phyloP scores from a whole-genome alignment of 352 stramenopile species.

The Albugo laibachii region DNA sequence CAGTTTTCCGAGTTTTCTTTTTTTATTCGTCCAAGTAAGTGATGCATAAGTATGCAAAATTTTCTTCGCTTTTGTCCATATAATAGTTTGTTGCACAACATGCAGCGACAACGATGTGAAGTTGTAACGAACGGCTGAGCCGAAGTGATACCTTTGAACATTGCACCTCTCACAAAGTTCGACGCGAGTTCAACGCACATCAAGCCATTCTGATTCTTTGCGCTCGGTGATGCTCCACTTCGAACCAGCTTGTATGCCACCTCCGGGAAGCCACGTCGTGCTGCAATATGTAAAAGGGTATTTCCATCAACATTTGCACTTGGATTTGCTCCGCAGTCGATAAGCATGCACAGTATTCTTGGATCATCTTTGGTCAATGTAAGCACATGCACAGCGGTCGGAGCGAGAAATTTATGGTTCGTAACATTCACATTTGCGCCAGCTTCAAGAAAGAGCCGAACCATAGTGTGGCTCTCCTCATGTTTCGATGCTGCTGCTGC shows the following conservation, averaged over 20 bases:
- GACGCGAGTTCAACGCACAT: slow-evolving; percentile 65
- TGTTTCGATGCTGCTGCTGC: slow-evolving; percentile 37
- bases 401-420: slow-evolving; percentile 48
- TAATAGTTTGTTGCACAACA: slow-evolving; percentile 30
- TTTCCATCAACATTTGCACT: slow-evolving; percentile 20
- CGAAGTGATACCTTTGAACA: slow-evolving; percentile 38
- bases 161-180: slow-evolving; percentile 32
- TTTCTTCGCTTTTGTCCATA: slow-evolving; percentile 24
- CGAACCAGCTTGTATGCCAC: slow-evolving; percentile 36
- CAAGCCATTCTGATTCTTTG: slow-evolving; percentile 42
- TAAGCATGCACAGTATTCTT: slow-evolving; percentile 31
- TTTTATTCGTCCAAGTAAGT: slow-evolving; percentile 19
- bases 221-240: slow-evolving; percentile 37
- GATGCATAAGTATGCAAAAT: slow-evolving; percentile 40
- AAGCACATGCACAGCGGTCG: slow-evolving; percentile 55
- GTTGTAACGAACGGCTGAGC: slow-evolving; percentile 23
- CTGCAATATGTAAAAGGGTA: slow-evolving; percentile 38
- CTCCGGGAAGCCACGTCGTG: slow-evolving; percentile 20
- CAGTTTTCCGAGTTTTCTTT: slow-evolving; percentile 41
- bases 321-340: slow-evolving; percentile 34
- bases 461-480: slow-evolving; percentile 21
- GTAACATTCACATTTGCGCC: slow-evolving; percentile 23
- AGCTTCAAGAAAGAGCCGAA: slow-evolving; percentile 21
- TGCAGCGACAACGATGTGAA: slow-evolving; percentile 41
- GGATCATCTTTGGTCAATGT: slow-evolving; percentile 60